Evolutionary conservation across 768 basidiomycete genomes (phyloP).

Genomic region (Glaciozyma antarctica): DNA sequence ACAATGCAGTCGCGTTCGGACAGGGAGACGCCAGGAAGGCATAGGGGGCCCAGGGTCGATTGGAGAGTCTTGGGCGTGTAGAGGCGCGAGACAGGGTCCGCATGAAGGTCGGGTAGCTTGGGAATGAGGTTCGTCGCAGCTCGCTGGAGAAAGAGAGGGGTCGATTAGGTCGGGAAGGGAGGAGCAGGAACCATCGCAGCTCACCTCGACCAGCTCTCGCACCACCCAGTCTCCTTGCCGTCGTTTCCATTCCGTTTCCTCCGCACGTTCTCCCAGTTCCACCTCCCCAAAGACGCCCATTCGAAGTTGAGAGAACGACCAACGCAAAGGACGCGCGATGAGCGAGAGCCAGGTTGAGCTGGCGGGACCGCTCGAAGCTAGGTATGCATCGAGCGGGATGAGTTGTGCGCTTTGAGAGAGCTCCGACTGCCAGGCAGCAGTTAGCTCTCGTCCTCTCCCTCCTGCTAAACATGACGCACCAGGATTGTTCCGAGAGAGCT

Average conservation of each 20-base stretch:
- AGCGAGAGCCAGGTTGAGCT: slow-evolving; percentile 13
- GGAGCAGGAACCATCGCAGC: neutral
- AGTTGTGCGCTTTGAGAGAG: slow-evolving; percentile 6
- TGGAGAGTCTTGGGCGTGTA: slow-evolving; percentile 22
- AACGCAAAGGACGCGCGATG: slow-evolving; percentile 24
- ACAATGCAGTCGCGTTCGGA: slow-evolving; percentile 18
- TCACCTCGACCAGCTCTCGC: slow-evolving; percentile 25
- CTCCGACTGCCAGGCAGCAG: slow-evolving; percentile 3
- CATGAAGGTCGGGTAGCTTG: slow-evolving; percentile 6
- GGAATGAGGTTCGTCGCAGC: slow-evolving; percentile 10
- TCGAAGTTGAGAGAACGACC: slow-evolving; percentile 12
- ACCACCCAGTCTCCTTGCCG: slow-evolving; percentile 20
- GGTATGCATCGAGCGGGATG: slow-evolving; percentile 5
- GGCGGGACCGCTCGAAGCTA: slow-evolving; percentile 4
- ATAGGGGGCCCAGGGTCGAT: slow-evolving; percentile 7
- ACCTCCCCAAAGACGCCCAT: slow-evolving; percentile 2
- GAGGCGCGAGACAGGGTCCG: slow-evolving; percentile 21
- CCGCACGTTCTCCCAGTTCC: slow-evolving; percentile 5
- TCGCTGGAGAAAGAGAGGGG: neutral
- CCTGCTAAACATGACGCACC: neutral
- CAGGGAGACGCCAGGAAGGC: slow-evolving; percentile 7
- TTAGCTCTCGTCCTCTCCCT: neutral
- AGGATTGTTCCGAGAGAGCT: slow-evolving; percentile 22
- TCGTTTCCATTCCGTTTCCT: slow-evolving; percentile 25
- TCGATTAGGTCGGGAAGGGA: too few species aligned